phyloP scores from a whole-genome alignment of 768 basidiomycete species.

The Boletus tylopilopsis region DNA sequence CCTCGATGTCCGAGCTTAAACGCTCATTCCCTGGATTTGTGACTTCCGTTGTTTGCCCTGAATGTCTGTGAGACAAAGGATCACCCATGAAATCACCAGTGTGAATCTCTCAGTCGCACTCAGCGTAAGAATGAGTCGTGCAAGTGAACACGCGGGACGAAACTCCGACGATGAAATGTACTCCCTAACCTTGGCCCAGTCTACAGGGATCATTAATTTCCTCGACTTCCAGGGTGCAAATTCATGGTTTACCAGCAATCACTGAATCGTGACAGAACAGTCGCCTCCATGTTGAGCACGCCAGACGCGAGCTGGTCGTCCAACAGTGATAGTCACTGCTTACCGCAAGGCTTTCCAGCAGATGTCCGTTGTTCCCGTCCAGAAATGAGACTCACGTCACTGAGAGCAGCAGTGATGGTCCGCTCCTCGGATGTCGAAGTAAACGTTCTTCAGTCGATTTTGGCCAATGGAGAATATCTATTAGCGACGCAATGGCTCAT shows the following conservation, averaged over 20 bases:
- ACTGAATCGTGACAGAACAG: conserved; percentile 32
- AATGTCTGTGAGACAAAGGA: conserved; percentile 29
- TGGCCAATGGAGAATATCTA: conserved; percentile 42
- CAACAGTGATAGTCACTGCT: conserved; percentile 21
- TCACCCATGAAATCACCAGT: conserved; percentile 15
- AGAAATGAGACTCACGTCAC: conserved; percentile 27
- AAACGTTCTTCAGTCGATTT: conserved; percentile 40
- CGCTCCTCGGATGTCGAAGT: conserved; percentile 40
- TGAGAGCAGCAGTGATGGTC: conserved; percentile 29
- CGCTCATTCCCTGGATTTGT: conserved; percentile 7
- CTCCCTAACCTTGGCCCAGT: conserved; percentile 32
- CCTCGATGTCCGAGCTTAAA: conserved; percentile 16
- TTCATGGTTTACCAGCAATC: conserved; percentile 38
- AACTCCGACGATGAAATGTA: conserved; percentile 37
- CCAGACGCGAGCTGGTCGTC: conserved; percentile 7
- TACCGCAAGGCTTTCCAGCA: conserved; percentile 43
- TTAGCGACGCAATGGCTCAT: conserved; percentile 8
- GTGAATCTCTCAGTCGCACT: too few relatives aligned
- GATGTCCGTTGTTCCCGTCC: conserved; percentile 24
- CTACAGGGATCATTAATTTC: conserved; percentile 18
- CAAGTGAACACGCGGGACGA: conserved; percentile 29
- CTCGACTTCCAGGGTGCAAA: conserved; percentile 13
- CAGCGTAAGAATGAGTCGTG: conserved; percentile 26
- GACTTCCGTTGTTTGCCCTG: conserved; percentile 21
- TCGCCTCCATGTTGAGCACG: conserved; percentile 24